Conservation (phyloP, 768 basidiomycete species). For the Mycena maculata region DNA sequence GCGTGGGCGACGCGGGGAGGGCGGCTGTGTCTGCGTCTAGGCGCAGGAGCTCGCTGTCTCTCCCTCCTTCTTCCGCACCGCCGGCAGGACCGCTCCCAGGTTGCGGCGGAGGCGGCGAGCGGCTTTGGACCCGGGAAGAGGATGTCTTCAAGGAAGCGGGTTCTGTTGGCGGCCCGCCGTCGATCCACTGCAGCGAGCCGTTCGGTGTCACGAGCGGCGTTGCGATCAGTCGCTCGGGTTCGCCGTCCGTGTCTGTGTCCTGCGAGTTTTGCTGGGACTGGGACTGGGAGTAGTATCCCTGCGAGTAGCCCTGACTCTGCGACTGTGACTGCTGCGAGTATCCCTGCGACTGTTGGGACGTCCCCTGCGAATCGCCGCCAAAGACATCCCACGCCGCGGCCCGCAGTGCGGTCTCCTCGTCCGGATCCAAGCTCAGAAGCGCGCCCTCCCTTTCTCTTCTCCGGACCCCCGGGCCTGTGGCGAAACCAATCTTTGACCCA, state of each 20-base stretch:
- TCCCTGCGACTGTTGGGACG: no score
- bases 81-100: neutral
- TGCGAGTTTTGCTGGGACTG: conserved; percentile 29
- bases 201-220: conserved; percentile 68
- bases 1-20: conserved; percentile 7
- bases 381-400: conserved; percentile 14
- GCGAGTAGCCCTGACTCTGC: conserved; percentile 23
- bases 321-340: conserved; percentile 19
- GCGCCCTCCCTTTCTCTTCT: conserved; percentile 5
- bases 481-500: no score
- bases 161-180: conserved; percentile 19
- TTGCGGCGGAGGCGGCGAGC: neutral
- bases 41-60: no score
- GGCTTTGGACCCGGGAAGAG: neutral
- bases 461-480: neutral
- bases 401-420: conserved; percentile 20
- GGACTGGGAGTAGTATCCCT: neutral
- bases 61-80: no score
- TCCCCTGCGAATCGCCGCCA: conserved; percentile 6
- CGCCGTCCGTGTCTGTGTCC: conserved; percentile 26
- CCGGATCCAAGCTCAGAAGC: conserved; percentile 4
- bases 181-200: conserved; percentile 60
- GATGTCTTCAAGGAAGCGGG: conserved; percentile 4
- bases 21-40: neutral
- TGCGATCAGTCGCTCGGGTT: conserved; percentile 51